Evolutionary conservation across 345 rosid species (phyloP).

Genomic region (Dipteronia sinensis): DNA sequence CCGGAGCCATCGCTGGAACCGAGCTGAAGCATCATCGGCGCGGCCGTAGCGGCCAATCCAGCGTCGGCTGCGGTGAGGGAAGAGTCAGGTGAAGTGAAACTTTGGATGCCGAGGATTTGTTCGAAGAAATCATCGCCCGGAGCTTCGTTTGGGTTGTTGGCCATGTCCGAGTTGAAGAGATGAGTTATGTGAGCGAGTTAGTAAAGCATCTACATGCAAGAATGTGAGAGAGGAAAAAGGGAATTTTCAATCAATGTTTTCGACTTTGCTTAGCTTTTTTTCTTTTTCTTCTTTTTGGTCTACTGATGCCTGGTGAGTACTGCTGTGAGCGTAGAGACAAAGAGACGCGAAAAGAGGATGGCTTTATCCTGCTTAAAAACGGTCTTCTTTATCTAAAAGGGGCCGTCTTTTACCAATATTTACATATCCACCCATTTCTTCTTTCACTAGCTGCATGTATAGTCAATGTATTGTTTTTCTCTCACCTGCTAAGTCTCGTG

Average conservation of each 20-base stretch:
- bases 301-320: background rate
- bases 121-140: conserved; percentile 88
- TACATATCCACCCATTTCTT: conserved; percentile 20
- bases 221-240: conserved; percentile 6
- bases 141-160: conserved; percentile 70
- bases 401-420: conserved; percentile 18
- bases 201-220: conserved; percentile 36
- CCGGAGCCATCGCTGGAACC: conserved; percentile 71
- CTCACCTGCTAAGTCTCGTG: too few species aligned
- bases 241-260: background rate
- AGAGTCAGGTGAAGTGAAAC: conserved; percentile 60
- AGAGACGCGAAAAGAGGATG: conserved; percentile 13
- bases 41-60: conserved; percentile 40
- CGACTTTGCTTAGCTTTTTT: conserved; percentile 4
- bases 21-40: conserved; percentile 90
- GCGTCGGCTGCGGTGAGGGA: conserved; percentile 55
- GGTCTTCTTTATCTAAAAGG: conserved; percentile 22
- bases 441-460: background rate
- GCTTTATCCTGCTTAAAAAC: conserved; percentile 26
- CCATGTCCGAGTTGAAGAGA: conserved; percentile 43
- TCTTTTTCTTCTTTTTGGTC: background rate
- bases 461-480: background rate
- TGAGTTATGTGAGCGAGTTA: conserved; percentile 31
- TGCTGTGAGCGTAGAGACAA: conserved; percentile 8
- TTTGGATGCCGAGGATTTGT: conserved; percentile 79